A percentile compares a stretch with the other conserved stretches of the same genome.
These are phyloP conservation scores for Cryptosporidium ubiquitum DNA, from an alignment of 169 alveolate species.

Conservation along the genomic window DNA sequence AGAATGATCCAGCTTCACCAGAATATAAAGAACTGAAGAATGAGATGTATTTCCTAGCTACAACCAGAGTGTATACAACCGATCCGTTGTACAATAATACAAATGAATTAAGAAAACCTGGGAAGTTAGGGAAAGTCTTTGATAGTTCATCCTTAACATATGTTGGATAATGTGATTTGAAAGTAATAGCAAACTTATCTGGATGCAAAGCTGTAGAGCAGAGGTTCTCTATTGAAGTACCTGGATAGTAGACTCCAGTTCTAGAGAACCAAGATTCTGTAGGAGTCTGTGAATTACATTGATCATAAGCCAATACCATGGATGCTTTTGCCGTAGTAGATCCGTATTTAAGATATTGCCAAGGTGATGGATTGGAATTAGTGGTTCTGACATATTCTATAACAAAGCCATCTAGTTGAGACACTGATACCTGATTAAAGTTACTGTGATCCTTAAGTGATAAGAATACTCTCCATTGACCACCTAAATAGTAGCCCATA, in stretches of 20 bases:
- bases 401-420: slow-evolving; percentile 14
- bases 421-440: slow-evolving; percentile 28
- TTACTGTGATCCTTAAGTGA: neutral
- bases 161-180: slow-evolving; percentile 10
- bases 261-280: neutral
- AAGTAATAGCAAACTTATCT: neutral
- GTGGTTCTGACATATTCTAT: neutral
- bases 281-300: slow-evolving; percentile 8
- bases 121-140: slow-evolving; percentile 46
- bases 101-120: slow-evolving; percentile 48
- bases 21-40: slow-evolving; percentile 28
- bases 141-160: slow-evolving; percentile 24
- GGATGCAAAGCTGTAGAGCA: slow-evolving; percentile 56
- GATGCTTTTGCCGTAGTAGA: neutral
- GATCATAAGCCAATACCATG: neutral
- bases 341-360: slow-evolving; percentile 34
- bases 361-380: neutral
- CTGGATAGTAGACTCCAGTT: slow-evolving; percentile 6
- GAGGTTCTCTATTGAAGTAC: slow-evolving; percentile 17
- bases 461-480: slow-evolving; percentile 21
- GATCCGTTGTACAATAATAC: slow-evolving; percentile 34
- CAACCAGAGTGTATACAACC: slow-evolving; percentile 28
- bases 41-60: slow-evolving; percentile 56
- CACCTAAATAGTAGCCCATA: slow-evolving; percentile 7
- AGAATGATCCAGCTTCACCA: slow-evolving; percentile 55